A percentile compares a stretch with the other conserved stretches of the same genome.
These are phyloP conservation scores for Cryphonectria nitschkei DNA, from an alignment of 2,329 filamentous ascomycete species.

Conservation along the genomic window DNA sequence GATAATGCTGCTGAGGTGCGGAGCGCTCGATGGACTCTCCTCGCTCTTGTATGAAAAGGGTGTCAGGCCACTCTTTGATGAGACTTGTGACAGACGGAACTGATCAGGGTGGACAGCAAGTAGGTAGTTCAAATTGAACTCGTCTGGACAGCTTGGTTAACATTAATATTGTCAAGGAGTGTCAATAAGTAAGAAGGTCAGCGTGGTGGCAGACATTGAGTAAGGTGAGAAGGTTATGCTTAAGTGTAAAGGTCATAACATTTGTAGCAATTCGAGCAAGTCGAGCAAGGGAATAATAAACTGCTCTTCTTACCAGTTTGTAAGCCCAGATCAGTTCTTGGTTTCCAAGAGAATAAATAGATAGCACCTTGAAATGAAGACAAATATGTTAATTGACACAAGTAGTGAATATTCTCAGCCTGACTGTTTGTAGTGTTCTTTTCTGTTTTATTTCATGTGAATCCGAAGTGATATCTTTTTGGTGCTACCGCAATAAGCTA, in stretches of 20 bases:
- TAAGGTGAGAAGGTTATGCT: not conserved
- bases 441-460: no score
- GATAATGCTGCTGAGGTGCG: not conserved
- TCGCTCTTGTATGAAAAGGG: conserved; percentile 15
- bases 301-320: not conserved
- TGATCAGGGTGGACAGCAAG: not conserved
- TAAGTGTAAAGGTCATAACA: not conserved
- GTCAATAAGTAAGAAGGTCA: no score
- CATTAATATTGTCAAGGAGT: not conserved
- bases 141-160: not conserved
- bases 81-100: not conserved
- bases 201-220: not conserved
- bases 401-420: no score
- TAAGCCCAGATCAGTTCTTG: not conserved
- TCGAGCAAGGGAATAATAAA: not conserved
- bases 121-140: not conserved
- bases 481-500: not conserved
- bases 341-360: no score
- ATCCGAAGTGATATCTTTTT: not conserved
- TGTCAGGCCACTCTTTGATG: conserved; percentile 14
- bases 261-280: not conserved
- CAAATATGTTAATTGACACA: no score
- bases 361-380: no score
- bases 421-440: no score
- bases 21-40: not conserved